phyloP scores from a whole-genome alignment of 768 basidiomycete genomes.

The Cystoderma amianthinum region DNA sequence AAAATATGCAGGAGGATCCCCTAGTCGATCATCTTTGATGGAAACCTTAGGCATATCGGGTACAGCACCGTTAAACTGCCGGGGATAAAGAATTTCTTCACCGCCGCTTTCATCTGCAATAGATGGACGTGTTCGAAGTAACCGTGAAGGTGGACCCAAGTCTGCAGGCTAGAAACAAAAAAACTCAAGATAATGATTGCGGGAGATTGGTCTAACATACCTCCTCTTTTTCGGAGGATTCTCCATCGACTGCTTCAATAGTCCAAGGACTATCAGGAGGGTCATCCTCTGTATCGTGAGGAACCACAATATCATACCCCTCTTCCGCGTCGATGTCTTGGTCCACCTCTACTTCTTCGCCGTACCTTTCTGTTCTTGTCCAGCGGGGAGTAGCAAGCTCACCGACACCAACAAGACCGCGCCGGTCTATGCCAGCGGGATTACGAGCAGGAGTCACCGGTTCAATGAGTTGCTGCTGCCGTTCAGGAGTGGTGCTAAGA shows the following conservation, averaged over 20 bases:
- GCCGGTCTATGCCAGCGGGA: constrained; percentile 77
- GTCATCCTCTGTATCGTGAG: constrained; percentile 37
- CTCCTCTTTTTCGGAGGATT: constrained; percentile 64
- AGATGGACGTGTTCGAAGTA: constrained; percentile 56
- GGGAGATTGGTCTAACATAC: constrained; percentile 26
- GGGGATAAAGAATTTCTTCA: constrained; percentile 85
- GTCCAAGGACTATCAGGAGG: constrained; percentile 85
- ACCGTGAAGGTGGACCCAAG: constrained; percentile 34
- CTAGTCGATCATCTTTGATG: constrained; percentile 9
- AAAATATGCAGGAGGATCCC: not conserved
- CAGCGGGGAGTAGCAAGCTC: constrained; percentile 96
- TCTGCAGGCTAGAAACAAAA: constrained; percentile 30
- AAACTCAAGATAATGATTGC: not conserved
- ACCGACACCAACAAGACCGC: constrained; percentile 87
- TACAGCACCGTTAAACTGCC: constrained; percentile 32
- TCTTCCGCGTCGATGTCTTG: constrained; percentile 17
- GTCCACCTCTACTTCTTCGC: constrained; percentile 19
- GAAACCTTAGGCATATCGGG: constrained; percentile 25
- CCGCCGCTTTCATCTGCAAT: constrained; percentile 82
- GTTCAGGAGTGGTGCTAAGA: constrained; percentile 55
- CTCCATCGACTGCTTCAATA: constrained; percentile 80
- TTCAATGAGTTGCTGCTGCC: constrained; percentile 34
- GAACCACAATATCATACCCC: constrained; percentile 33
- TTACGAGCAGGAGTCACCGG: constrained; percentile 71
- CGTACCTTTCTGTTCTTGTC: constrained; percentile 48